Percentiles rank a stretch among this genome's conserved stretches.
Conservation (phyloP, 2,329 filamentous ascomycete species). For the Penicillium sp. region DNA sequence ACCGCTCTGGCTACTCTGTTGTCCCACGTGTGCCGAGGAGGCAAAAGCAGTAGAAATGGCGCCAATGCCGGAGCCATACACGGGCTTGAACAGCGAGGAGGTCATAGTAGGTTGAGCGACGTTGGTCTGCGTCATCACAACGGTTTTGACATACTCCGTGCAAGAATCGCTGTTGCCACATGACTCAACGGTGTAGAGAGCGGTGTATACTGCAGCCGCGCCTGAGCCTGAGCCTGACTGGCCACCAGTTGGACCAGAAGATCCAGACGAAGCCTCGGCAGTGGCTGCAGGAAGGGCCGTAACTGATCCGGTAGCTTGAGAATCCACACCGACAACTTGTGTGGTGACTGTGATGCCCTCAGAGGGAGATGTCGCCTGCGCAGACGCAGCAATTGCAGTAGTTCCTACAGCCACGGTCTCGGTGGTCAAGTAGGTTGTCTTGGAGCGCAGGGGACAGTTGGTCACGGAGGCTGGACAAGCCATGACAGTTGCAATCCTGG, state of each 20-base stretch:
- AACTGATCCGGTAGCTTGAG: neutral
- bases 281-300: neutral
- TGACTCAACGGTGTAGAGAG: neutral
- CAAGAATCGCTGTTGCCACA: neutral
- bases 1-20: neutral
- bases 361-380: neutral
- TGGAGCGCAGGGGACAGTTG: slow-evolving; percentile 24
- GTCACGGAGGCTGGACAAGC: slow-evolving; percentile 28
- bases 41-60: neutral
- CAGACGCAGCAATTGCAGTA: neutral
- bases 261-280: neutral
- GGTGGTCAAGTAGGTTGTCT: slow-evolving; percentile 21
- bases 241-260: neutral
- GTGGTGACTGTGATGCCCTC: neutral
- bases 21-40: neutral
- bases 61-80: neutral
- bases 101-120: neutral
- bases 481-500: slow-evolving; percentile 26
- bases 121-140: neutral
- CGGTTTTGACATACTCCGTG: neutral
- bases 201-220: neutral
- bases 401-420: slow-evolving; percentile 12
- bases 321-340: neutral
- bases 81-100: neutral
- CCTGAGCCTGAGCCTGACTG: neutral